These are phyloP conservation scores for Tolypocladium ophioglossoides DNA, from an alignment of 2,329 filamentous ascomycete genomes.

Conservation along the genomic window DNA sequence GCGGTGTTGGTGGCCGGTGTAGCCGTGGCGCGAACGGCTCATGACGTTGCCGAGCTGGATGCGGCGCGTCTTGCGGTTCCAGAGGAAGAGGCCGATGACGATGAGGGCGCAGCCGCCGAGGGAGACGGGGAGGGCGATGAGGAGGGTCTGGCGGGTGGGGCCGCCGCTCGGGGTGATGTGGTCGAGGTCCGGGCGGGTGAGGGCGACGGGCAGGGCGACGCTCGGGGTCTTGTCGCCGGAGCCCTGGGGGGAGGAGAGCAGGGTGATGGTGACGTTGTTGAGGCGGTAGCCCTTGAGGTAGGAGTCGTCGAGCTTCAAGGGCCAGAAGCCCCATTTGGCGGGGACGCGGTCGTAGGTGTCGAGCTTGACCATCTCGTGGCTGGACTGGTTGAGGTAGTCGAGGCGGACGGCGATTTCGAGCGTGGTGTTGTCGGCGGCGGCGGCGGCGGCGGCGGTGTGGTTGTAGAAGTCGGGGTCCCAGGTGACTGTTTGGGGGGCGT, in stretches of 20 bases:
- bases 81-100: slow-evolving; percentile 45
- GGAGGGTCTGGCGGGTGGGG: slow-evolving; percentile 29
- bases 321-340: slow-evolving; percentile 36
- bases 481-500: slow-evolving; percentile 33
- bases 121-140: slow-evolving; percentile 41
- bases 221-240: slow-evolving; percentile 27
- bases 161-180: slow-evolving; percentile 21
- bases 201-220: slow-evolving; percentile 27
- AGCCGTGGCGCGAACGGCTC: slow-evolving; percentile 32
- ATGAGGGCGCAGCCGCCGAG: slow-evolving; percentile 36
- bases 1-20: slow-evolving; percentile 28
- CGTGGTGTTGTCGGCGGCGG: slow-evolving; percentile 23
- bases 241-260: slow-evolving; percentile 27
- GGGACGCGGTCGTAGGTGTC: slow-evolving; percentile 21
- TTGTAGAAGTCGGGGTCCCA: slow-evolving; percentile 45
- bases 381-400: slow-evolving; percentile 28
- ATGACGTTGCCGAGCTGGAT: slow-evolving; percentile 43
- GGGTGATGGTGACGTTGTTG: slow-evolving; percentile 38
- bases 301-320: slow-evolving; percentile 27
- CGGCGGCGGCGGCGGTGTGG: slow-evolving; percentile 26
- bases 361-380: slow-evolving; percentile 25
- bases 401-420: slow-evolving; percentile 24
- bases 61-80: slow-evolving; percentile 38
- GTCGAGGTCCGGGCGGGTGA: slow-evolving; percentile 22
- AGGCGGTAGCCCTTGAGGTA: slow-evolving; percentile 24